A percentile compares a stretch with the other conserved stretches of the same genome.
phyloP scores from a whole-genome alignment of 139 green algal genomes.

The Marvania coccoides region DNA sequence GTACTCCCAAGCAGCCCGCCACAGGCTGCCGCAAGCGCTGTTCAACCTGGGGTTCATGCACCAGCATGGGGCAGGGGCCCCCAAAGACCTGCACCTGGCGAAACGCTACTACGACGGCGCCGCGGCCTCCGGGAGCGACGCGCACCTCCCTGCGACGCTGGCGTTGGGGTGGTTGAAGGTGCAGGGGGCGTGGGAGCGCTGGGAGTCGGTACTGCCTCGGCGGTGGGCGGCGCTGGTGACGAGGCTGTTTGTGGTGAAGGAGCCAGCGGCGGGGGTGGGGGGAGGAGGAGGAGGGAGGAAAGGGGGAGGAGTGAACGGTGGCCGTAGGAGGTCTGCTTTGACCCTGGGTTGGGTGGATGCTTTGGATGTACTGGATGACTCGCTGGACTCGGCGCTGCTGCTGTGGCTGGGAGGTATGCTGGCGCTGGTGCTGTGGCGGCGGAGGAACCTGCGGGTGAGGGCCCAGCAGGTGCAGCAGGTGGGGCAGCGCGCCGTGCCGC shows the following conservation, averaged over 20 bases:
- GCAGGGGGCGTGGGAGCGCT: constrained; percentile 27
- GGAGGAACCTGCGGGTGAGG: constrained; percentile 15
- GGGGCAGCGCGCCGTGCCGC: not conserved
- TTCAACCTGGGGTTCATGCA: constrained; percentile 96
- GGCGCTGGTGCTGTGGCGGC: constrained; percentile 35
- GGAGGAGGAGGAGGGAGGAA: not conserved
- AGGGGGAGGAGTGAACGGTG: not conserved
- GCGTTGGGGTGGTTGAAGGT: constrained; percentile 44
- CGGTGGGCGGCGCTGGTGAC: not conserved
- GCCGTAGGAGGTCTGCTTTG: not conserved
- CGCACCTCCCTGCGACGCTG: constrained; percentile 36
- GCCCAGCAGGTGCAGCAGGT: constrained; percentile 2
- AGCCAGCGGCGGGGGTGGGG: not conserved
- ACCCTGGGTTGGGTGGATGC: not conserved
- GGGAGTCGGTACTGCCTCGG: constrained; percentile 3
- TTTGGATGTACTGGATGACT: constrained; percentile 7
- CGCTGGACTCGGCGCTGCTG: constrained; percentile 6
- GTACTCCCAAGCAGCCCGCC: constrained; percentile 32
- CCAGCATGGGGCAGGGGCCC: constrained; percentile 77
- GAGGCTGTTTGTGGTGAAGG: constrained; percentile 3
- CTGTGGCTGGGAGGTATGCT: constrained; percentile 16
- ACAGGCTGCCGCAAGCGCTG: constrained; percentile 59
- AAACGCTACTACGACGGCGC: constrained; percentile 64
- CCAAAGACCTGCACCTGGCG: constrained; percentile 57
- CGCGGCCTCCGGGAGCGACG: constrained; percentile 18